Evolutionary conservation across 352 stramenopile genomes (phyloP).

Genomic region (Stramenopiles sp.): DNA sequence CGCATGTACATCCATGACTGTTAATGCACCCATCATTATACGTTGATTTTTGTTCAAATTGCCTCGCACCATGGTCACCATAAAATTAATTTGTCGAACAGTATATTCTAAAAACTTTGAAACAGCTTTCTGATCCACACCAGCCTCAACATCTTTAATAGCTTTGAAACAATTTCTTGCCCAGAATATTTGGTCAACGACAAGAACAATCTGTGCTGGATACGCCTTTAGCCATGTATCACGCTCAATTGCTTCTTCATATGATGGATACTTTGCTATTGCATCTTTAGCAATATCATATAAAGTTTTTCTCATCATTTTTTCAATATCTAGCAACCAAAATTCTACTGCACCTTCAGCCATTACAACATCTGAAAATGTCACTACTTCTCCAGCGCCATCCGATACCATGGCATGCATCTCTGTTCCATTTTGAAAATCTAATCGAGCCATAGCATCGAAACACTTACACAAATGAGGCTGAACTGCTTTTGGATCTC

Average conservation of each 20-base stretch:
- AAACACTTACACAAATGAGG: conserved; percentile 70
- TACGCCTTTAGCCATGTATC: conserved; percentile 57
- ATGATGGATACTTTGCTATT: conserved; percentile 41
- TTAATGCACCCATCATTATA: conserved; percentile 38
- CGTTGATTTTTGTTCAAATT: conserved; percentile 28
- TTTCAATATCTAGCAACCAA: conserved; percentile 14
- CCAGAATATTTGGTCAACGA: conserved; percentile 67
- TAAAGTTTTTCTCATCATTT: conserved; percentile 14
- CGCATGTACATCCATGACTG: conserved; percentile 71
- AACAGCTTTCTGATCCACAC: conserved; percentile 17
- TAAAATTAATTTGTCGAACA: conserved; percentile 47
- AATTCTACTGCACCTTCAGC: conserved; percentile 13
- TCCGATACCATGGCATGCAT: conserved; percentile 38
- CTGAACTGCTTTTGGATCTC: conserved; percentile 63
- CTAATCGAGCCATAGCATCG: conserved; percentile 24
- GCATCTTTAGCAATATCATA: conserved; percentile 37
- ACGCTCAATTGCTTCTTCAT: conserved; percentile 20
- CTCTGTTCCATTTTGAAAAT: conserved; percentile 23
- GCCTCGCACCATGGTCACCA: conserved; percentile 54
- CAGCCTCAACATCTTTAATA: conserved; percentile 15
- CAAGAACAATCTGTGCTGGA: conserved; percentile 54
- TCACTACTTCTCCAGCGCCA: conserved; percentile 50
- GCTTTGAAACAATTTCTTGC: conserved; percentile 47
- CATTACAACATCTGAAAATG: conserved; percentile 6
- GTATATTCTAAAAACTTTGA: conserved; percentile 20